Evolutionary conservation across 1,284 basidiomycete species (phyloP).

Genomic region (Trichosporon sp.): DNA sequence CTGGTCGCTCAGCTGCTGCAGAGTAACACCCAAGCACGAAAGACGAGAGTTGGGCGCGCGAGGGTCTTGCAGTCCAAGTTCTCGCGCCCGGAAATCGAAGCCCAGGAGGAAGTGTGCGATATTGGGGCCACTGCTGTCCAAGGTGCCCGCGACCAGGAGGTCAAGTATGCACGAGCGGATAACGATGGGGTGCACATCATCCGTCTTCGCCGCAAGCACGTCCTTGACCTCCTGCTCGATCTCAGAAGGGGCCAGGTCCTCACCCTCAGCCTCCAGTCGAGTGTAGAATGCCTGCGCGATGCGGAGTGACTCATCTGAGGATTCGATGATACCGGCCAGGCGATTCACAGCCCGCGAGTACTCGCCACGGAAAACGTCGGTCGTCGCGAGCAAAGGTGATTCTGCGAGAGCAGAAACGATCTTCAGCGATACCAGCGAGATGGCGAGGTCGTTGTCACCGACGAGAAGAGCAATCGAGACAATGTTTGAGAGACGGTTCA

Average conservation of each 20-base stretch:
- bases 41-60: constrained; percentile 63
- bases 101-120: constrained; percentile 81
- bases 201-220: constrained; percentile 23
- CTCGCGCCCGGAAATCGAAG: constrained; percentile 57
- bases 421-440: constrained; percentile 72
- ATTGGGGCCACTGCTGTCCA: constrained; percentile 69
- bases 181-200: constrained; percentile 49
- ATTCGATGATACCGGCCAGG: constrained; percentile 72
- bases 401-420: constrained; percentile 63
- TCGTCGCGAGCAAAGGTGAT: constrained; percentile 53
- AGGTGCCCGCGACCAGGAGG: constrained; percentile 73
- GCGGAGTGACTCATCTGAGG: constrained; percentile 76
- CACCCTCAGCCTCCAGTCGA: constrained; percentile 59
- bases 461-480: constrained; percentile 80
- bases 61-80: constrained; percentile 48
- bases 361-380: constrained; percentile 58
- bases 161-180: constrained; percentile 77
- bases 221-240: constrained; percentile 28
- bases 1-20: constrained; percentile 66
- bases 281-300: constrained; percentile 74
- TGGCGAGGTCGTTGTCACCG: constrained; percentile 64
- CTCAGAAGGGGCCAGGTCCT: constrained; percentile 40
- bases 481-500: constrained; percentile 65
- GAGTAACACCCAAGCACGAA: constrained; percentile 73
- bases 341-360: constrained; percentile 51